These are phyloP conservation scores for Aristolochia fimbriata DNA, from an alignment of 164 flowering plant genomes.

Conservation along the genomic window DNA sequence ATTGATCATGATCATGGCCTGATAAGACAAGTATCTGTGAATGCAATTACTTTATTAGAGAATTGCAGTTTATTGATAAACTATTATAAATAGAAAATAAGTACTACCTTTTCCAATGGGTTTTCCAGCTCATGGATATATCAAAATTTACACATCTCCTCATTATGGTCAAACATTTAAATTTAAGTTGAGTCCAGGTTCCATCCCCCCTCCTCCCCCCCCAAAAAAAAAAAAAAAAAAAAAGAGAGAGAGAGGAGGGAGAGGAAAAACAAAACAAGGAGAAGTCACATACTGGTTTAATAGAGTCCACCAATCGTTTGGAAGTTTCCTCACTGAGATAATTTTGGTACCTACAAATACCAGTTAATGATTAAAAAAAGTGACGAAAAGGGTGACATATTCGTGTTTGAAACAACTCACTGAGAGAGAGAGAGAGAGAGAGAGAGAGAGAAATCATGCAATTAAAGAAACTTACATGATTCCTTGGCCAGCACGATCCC, in stretches of 20 bases:
- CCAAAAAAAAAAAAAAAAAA: neutral
- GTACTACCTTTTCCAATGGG: too few relatives aligned
- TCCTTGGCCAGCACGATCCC: slow-evolving; percentile 26
- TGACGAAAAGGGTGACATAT: neutral
- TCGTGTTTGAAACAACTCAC: too few relatives aligned
- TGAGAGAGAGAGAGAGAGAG: neutral
- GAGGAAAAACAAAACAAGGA: slow-evolving; percentile 1
- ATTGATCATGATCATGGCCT: slow-evolving; percentile 98
- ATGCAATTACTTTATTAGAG: neutral
- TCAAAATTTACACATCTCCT: too few relatives aligned
- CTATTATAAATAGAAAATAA: neutral
- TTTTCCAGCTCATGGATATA: too few relatives aligned
- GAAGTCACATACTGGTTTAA: slow-evolving; percentile 57
- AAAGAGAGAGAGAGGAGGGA: too few relatives aligned
- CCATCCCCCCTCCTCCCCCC: too few relatives aligned
- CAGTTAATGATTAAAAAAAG: neutral
- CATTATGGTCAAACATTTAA: too few relatives aligned
- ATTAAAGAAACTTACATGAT: slow-evolving; percentile 39
- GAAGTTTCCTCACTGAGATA: slow-evolving; percentile 67
- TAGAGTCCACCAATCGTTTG: slow-evolving; percentile 35
- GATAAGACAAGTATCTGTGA: slow-evolving; percentile 68
- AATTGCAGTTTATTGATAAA: neutral
- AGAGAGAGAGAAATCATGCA: neutral
- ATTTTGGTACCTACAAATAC: slow-evolving; percentile 71
- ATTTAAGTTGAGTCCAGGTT: too few relatives aligned